Percentiles rank a stretch among this genome's conserved stretches.
phyloP scores from a whole-genome alignment of 257 asterid species.

The Solanum clarkiae region DNA sequence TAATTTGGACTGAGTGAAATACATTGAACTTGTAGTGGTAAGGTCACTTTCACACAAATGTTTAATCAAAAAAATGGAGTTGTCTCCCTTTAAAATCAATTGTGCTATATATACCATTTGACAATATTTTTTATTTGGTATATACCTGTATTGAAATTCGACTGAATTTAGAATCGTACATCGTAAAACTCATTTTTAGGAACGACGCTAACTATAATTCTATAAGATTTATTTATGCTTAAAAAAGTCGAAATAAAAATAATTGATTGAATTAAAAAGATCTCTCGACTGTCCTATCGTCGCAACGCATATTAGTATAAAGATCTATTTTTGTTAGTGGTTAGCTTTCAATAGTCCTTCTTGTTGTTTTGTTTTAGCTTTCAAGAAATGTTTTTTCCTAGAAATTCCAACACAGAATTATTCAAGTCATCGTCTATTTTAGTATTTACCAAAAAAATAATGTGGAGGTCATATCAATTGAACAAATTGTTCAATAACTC shows the following conservation, averaged over 20 bases:
- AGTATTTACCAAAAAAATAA: background rate
- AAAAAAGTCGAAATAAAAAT: background rate
- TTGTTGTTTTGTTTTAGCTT: background rate
- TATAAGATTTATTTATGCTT: background rate
- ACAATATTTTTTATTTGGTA: background rate
- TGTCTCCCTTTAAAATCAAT: background rate
- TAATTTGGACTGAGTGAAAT: background rate
- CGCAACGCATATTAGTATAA: background rate
- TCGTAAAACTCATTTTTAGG: background rate
- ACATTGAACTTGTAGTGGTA: slow-evolving; percentile 1
- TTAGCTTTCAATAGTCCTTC: background rate
- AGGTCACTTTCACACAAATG: background rate
- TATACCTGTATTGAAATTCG: background rate
- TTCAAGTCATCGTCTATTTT: background rate
- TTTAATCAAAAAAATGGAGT: background rate
- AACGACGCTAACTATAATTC: background rate
- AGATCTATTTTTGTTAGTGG: background rate
- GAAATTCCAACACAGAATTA: background rate
- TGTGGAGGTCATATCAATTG: background rate
- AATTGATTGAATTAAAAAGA: background rate
- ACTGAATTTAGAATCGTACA: background rate
- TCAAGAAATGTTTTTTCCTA: background rate
- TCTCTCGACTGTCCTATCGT: background rate
- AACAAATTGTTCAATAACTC: background rate
- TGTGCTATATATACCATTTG: background rate